These are phyloP conservation scores for Seiridium cupressi DNA, from an alignment of 2,329 filamentous ascomycete genomes.

Conservation along the genomic window DNA sequence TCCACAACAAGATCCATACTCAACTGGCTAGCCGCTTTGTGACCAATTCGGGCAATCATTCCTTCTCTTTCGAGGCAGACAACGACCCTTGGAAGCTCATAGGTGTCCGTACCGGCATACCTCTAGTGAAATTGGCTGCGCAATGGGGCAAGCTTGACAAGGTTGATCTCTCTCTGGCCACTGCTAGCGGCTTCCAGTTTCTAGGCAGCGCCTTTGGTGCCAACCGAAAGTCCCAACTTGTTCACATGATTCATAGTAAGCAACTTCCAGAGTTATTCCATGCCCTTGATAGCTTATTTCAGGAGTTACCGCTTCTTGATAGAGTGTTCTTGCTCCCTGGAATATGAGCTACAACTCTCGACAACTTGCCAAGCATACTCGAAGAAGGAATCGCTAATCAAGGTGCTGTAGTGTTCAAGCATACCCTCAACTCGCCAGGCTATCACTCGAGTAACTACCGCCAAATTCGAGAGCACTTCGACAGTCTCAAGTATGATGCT, in stretches of 20 bases:
- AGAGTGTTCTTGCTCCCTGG: too few relatives aligned
- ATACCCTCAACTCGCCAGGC: slow-evolving; percentile 23
- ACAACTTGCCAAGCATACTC: too few relatives aligned
- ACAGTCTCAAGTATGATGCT: slow-evolving; percentile 3
- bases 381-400: too few relatives aligned
- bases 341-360: too few relatives aligned
- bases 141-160: slow-evolving; percentile 18
- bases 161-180: not conserved
- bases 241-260: slow-evolving; percentile 20
- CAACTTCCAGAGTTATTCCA: too few relatives aligned
- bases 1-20: slow-evolving; percentile 17
- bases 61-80: slow-evolving; percentile 20
- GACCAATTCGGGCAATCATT: slow-evolving; percentile 15
- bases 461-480: slow-evolving; percentile 9
- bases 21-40: slow-evolving; percentile 15
- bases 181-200: slow-evolving; percentile 13
- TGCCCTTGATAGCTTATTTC: too few relatives aligned
- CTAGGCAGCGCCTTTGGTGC: slow-evolving; percentile 27
- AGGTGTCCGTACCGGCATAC: slow-evolving; percentile 14
- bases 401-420: slow-evolving; percentile 14
- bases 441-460: slow-evolving; percentile 20
- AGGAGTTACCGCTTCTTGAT: too few relatives aligned
- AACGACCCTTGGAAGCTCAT: slow-evolving; percentile 26
- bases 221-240: slow-evolving; percentile 20
- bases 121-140: slow-evolving; percentile 15